These are phyloP conservation scores for Liriodendron chinense DNA, from an alignment of 164 flowering plant genomes.

Conservation along the genomic window DNA sequence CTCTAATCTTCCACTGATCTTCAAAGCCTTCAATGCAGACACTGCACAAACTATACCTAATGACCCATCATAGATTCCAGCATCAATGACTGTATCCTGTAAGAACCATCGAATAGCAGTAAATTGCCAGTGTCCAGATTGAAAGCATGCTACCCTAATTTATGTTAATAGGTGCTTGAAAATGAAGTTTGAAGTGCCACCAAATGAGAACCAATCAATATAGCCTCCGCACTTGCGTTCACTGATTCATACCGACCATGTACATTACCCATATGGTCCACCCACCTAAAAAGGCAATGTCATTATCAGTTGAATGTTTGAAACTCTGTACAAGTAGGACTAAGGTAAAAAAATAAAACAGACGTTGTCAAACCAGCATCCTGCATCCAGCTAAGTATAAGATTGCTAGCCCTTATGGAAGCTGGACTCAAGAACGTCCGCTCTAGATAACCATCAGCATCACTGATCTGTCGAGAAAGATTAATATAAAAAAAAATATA, in stretches of 20 bases:
- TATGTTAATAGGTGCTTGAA: not conserved
- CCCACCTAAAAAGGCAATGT: conserved; percentile 62
- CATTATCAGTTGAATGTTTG: conserved; percentile 10
- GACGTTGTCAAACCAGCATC: conserved; percentile 96
- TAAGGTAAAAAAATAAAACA: conserved; percentile 21
- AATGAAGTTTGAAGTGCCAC: conserved; percentile 29
- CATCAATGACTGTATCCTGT: conserved; percentile 98
- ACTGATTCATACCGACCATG: conserved; percentile 86
- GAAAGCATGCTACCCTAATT: not conserved
- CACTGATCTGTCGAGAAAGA: conserved; percentile 64
- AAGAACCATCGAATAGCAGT: not conserved
- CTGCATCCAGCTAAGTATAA: conserved; percentile 82
- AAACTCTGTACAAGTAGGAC: conserved; percentile 5
- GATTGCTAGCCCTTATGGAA: conserved; percentile 60
- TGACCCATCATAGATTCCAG: conserved; percentile 93
- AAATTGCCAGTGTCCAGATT: conserved; percentile 10
- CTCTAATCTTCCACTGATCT: conserved; percentile 44
- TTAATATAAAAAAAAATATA: not conserved
- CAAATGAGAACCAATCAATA: conserved; percentile 93
- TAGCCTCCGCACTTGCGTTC: conserved; percentile 64
- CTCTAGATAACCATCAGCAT: conserved; percentile 75
- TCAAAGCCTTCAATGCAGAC: conserved; percentile 81
- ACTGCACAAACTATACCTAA: conserved; percentile 83
- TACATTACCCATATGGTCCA: conserved; percentile 87
- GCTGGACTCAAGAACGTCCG: conserved; percentile 95